These are phyloP conservation scores for Clitocybe nebularis DNA, from an alignment of 1,284 basidiomycete genomes.

Conservation along the genomic window DNA sequence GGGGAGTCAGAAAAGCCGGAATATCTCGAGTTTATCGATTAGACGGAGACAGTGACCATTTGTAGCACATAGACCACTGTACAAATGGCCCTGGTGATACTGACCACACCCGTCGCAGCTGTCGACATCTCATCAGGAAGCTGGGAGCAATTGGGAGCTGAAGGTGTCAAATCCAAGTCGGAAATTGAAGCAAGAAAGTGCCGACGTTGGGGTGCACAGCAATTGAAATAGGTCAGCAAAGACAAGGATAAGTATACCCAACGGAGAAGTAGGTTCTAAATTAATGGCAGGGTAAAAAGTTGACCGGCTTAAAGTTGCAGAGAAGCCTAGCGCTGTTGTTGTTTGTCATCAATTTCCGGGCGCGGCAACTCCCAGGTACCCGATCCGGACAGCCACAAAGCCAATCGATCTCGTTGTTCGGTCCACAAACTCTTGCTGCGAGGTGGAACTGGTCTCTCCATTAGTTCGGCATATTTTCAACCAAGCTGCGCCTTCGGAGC, in stretches of 20 bases:
- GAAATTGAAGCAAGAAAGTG: background rate
- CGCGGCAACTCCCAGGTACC: constrained; percentile 8
- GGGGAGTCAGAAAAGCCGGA: too few relatives aligned
- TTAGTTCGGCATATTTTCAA: background rate
- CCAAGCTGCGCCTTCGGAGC: constrained; percentile 12
- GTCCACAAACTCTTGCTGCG: too few relatives aligned
- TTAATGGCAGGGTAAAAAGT: background rate
- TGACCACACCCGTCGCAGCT: background rate
- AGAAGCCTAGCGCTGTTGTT: constrained; percentile 1
- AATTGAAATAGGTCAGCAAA: background rate
- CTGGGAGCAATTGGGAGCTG: background rate
- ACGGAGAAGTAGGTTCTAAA: background rate
- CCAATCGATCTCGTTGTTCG: too few relatives aligned
- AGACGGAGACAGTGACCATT: too few relatives aligned
- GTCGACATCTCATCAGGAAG: background rate
- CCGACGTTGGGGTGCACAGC: constrained; percentile 1
- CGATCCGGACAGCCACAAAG: constrained; percentile 12
- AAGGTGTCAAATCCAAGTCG: background rate
- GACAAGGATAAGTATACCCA: background rate
- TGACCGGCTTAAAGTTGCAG: background rate
- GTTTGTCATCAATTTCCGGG: background rate
- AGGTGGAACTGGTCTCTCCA: too few relatives aligned
- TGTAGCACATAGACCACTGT: too few relatives aligned
- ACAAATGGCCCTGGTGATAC: background rate
- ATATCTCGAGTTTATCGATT: too few relatives aligned